These are phyloP conservation scores for Rutstroemia sp. DNA, from an alignment of 2,329 filamentous ascomycete species.

Conservation along the genomic window DNA sequence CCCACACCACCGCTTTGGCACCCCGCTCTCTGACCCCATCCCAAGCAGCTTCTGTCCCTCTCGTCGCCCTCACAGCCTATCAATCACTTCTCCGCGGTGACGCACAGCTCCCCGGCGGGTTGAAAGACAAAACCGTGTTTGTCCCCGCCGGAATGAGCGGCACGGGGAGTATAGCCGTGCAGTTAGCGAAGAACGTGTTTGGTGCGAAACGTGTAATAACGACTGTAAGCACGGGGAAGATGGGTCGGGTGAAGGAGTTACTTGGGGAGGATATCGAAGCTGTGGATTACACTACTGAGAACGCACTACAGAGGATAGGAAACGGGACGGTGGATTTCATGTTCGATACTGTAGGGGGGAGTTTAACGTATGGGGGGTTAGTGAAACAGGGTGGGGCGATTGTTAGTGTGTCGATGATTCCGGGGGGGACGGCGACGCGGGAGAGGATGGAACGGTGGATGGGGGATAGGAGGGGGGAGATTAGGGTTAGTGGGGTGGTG, in stretches of 20 bases:
- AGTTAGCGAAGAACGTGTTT: slow-evolving; percentile 39
- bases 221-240: slow-evolving; percentile 37
- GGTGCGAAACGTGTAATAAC: slow-evolving; percentile 38
- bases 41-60: slow-evolving; percentile 35
- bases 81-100: slow-evolving; percentile 32
- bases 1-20: slow-evolving; percentile 32
- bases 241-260: slow-evolving; percentile 31
- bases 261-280: slow-evolving; percentile 33
- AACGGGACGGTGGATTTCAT: slow-evolving; percentile 35
- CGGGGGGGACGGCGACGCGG: slow-evolving; percentile 19
- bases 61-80: slow-evolving; percentile 34
- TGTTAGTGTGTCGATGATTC: slow-evolving; percentile 23
- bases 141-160: slow-evolving; percentile 33
- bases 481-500: not conserved
- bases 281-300: slow-evolving; percentile 34
- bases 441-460: not conserved
- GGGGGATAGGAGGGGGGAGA: not conserved
- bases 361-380: slow-evolving; percentile 31
- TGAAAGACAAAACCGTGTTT: slow-evolving; percentile 35
- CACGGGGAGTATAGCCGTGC: slow-evolving; percentile 33
- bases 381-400: slow-evolving; percentile 33
- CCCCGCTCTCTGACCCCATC: slow-evolving; percentile 33
- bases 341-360: slow-evolving; percentile 34
- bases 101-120: slow-evolving; percentile 27
- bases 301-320: slow-evolving; percentile 28